Percentiles rank a stretch among this genome's conserved stretches.
Evolutionary conservation across 805 yeast genomes (phyloP).

Genomic region (Ogataea neopini): DNA sequence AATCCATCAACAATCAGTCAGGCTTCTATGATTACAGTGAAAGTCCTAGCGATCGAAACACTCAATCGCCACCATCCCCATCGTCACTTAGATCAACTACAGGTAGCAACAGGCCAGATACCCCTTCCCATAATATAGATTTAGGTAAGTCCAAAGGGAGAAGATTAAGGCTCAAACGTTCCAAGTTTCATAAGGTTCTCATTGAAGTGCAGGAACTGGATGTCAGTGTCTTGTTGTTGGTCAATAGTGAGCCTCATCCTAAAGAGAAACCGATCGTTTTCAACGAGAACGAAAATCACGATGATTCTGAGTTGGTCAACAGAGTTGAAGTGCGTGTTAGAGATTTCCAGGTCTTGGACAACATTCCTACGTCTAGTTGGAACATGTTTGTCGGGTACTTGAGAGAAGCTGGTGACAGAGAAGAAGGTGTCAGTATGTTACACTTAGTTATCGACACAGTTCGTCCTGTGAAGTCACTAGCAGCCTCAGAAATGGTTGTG

Average conservation of each 20-base stretch:
- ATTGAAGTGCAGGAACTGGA: constrained; percentile 57
- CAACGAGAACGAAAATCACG: constrained; percentile 29
- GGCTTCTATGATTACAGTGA: constrained; percentile 7
- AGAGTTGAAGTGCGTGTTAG: constrained; percentile 49
- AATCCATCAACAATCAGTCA: constrained; percentile 25
- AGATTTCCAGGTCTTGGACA: constrained; percentile 66
- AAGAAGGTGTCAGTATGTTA: constrained; percentile 65
- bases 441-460: constrained; percentile 53
- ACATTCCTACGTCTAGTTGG: constrained; percentile 88
- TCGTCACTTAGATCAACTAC: constrained; percentile 17
- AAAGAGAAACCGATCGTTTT: constrained; percentile 25
- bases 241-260: constrained; percentile 41
- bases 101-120: constrained; percentile 9
- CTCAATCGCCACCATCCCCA: constrained; percentile 14
- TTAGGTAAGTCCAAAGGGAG: constrained; percentile 36
- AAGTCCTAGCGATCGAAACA: constrained; percentile 13
- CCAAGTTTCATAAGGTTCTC: constrained; percentile 57
- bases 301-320: constrained; percentile 48
- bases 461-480: constrained; percentile 61
- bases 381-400: constrained; percentile 74
- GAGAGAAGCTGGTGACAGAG: constrained; percentile 70
- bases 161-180: constrained; percentile 63
- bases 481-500: constrained; percentile 68
- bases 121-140: constrained; percentile 29
- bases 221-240: constrained; percentile 45